Evolutionary conservation across 768 basidiomycete genomes (phyloP).

Genomic region (Austroboletus eburneus): DNA sequence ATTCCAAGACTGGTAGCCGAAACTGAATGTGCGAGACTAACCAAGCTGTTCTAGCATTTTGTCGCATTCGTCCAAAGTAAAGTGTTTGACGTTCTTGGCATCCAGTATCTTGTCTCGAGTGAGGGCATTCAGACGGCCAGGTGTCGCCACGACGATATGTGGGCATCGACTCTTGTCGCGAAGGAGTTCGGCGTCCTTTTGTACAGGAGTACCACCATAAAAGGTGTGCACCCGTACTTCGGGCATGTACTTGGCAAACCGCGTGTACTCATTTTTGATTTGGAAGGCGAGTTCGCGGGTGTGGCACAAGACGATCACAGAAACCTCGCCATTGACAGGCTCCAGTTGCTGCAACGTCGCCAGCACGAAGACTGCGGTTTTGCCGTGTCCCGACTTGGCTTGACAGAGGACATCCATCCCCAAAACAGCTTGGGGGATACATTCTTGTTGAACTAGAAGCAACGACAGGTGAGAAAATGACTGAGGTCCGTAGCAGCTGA

Average conservation of each 20-base stretch:
- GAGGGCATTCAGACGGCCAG: conserved; percentile 94
- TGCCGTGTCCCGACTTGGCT: conserved; percentile 98
- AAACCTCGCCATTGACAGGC: conserved; percentile 96
- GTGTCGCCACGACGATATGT: conserved; percentile 97
- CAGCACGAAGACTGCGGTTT: conserved; percentile 98
- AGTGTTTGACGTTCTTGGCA: conserved; percentile 96
- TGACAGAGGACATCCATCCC: conserved; percentile 99
- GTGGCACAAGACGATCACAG: conserved; percentile 97
- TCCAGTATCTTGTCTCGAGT: conserved; percentile 93
- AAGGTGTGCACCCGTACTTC: conserved; percentile 97
- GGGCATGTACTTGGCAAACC: conserved; percentile 99
- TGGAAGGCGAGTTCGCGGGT: conserved; percentile 99
- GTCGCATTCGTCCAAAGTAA: conserved; percentile 99
- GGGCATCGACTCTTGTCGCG: conserved; percentile 97
- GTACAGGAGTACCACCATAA: conserved; percentile 93
- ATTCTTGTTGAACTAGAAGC: conserved; percentile 92
- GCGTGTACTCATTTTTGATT: conserved; percentile 99
- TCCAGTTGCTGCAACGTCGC: conserved; percentile 98
- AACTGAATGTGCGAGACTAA: conserved; percentile 82
- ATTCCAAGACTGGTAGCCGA: conserved; percentile 47
- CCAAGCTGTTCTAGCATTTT: conserved; percentile 99
- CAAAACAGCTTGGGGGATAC: conserved; percentile 98
- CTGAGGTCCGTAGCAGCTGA: no score
- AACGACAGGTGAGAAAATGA: no score
- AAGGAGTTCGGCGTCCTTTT: conserved; percentile 89